These are phyloP conservation scores for Naganishia sp. DNA, from an alignment of 1,284 basidiomycete genomes.

Conservation along the genomic window DNA sequence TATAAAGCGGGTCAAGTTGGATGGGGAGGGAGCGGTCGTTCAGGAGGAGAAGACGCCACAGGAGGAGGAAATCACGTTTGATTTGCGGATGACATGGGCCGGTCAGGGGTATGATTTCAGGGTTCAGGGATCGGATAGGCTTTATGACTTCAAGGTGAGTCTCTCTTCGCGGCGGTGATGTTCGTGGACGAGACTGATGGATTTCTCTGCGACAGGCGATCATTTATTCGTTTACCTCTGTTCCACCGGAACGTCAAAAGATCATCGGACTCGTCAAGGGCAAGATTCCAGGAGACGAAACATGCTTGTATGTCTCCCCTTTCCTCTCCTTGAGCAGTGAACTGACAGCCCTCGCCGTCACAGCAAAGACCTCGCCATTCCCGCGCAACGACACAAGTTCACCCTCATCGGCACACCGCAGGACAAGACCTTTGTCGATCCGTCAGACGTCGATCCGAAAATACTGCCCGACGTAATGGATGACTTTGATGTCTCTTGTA, in stretches of 20 bases:
- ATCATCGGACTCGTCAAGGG: slow-evolving; percentile 67
- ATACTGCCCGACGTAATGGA: slow-evolving; percentile 57
- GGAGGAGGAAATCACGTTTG: slow-evolving; percentile 42
- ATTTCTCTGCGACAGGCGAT: slow-evolving; percentile 36
- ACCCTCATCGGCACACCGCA: slow-evolving; percentile 78
- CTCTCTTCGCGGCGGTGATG: background rate
- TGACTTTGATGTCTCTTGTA: slow-evolving; percentile 71
- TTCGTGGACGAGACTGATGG: background rate
- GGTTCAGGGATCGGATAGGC: slow-evolving; percentile 47
- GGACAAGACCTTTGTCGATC: slow-evolving; percentile 79
- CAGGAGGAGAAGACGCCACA: slow-evolving; percentile 1
- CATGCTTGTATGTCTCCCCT: slow-evolving; percentile 57
- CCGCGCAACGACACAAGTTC: slow-evolving; percentile 65
- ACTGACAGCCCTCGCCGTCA: slow-evolving; percentile 1
- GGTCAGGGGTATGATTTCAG: slow-evolving; percentile 44
- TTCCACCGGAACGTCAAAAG: slow-evolving; percentile 85
- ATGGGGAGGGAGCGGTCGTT: background rate
- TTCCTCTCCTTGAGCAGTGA: slow-evolving; percentile 1
- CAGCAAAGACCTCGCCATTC: slow-evolving; percentile 63
- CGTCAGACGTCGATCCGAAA: slow-evolving; percentile 55
- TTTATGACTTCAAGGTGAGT: slow-evolving; percentile 47
- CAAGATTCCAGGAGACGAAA: slow-evolving; percentile 74
- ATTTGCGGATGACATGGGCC: slow-evolving; percentile 48
- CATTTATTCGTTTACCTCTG: slow-evolving; percentile 70
- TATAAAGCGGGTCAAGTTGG: slow-evolving; percentile 8